phyloP scores from a whole-genome alignment of 345 rosid species.

The Murraya koenigii region DNA sequence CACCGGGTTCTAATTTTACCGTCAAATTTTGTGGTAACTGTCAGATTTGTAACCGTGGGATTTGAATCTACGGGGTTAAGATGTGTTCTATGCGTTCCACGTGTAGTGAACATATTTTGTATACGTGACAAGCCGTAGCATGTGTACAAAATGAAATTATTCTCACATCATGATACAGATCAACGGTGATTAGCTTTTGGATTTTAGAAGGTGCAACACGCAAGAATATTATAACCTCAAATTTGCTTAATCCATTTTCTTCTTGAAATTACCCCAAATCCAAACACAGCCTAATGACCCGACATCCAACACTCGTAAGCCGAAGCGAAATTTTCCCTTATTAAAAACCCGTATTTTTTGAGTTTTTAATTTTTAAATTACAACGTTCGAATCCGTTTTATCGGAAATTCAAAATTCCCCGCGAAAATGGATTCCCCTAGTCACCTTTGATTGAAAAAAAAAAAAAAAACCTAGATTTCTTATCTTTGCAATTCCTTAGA shows the following conservation, averaged over 20 bases:
- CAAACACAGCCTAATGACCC: not conserved
- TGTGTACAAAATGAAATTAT: no score
- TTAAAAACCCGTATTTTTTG: no score
- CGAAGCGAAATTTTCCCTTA: not conserved
- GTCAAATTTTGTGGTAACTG: not conserved
- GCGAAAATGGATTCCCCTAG: conserved; percentile 30
- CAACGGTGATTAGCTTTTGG: not conserved
- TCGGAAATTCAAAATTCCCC: conserved; percentile 31
- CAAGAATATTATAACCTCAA: not conserved
- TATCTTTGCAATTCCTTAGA: not conserved
- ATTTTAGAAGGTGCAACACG: not conserved
- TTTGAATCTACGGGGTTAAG: not conserved
- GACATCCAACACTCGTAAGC: not conserved
- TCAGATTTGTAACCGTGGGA: not conserved
- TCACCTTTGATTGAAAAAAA: not conserved
- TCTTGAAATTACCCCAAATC: not conserved
- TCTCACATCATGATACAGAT: not conserved
- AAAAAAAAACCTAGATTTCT: not conserved
- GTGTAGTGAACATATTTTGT: not conserved
- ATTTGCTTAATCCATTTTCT: not conserved
- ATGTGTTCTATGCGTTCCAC: not conserved
- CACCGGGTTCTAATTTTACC: not conserved
- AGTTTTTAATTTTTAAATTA: not conserved
- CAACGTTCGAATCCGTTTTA: conserved; percentile 5
- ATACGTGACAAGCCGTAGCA: not conserved